A percentile compares a stretch with the other conserved stretches of the same genome.
Evolutionary conservation across 257 asterid species (phyloP).

Genomic region (Echites panduratus): DNA sequence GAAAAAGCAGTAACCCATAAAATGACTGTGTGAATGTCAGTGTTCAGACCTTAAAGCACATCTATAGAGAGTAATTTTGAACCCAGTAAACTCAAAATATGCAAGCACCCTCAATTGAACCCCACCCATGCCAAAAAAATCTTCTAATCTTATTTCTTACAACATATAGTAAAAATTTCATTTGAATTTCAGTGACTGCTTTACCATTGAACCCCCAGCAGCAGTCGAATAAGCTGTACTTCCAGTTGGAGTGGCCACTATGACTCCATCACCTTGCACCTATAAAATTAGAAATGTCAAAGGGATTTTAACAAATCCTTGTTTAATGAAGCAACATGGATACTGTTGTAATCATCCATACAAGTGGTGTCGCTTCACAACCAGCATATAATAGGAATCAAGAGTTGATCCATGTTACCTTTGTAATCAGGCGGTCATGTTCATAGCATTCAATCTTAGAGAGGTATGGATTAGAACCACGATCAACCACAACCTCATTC

Average conservation of each 20-base stretch:
- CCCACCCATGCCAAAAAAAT: background rate
- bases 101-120: background rate
- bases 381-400: background rate
- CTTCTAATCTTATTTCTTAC: background rate
- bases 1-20: background rate
- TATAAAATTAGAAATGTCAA: conserved; percentile 14
- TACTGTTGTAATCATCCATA: background rate
- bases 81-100: background rate
- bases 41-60: background rate
- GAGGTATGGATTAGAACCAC: conserved; percentile 98
- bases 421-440: conserved; percentile 95
- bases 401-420: conserved; percentile 42
- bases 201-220: conserved; percentile 99
- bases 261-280: conserved; percentile 99
- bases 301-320: background rate
- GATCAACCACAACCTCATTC: conserved; percentile 93
- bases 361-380: background rate
- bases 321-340: background rate
- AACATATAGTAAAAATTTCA: background rate
- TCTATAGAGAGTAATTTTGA: background rate
- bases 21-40: background rate
- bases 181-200: background rate
- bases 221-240: conserved; percentile 99
- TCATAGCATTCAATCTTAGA: conserved; percentile 95
- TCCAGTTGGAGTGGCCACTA: conserved; percentile 98